Conservation (phyloP, 139 green algal species). For the Desmodesmus armatus region DNA sequence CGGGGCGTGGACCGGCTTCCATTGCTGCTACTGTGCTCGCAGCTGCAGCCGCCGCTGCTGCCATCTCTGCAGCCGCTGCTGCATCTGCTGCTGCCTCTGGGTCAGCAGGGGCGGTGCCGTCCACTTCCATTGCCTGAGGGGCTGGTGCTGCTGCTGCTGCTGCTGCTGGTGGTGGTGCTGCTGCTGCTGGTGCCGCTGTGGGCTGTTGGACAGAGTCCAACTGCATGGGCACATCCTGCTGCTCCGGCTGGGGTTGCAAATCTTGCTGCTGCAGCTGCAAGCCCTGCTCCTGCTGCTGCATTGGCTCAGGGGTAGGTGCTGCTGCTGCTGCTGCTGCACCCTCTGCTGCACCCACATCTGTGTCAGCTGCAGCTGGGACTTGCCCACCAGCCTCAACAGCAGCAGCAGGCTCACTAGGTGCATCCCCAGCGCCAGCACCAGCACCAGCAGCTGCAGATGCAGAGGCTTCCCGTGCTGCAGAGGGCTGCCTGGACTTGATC, state of each 20-base stretch:
- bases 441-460: neutral
- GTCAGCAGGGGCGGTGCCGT: neutral
- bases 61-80: neutral
- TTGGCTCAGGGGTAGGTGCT: neutral
- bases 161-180: neutral
- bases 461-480: neutral
- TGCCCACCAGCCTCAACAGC: neutral
- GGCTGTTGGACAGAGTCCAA: neutral
- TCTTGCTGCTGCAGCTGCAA: neutral
- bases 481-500: neutral
- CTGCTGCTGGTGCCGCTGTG: neutral
- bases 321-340: neutral
- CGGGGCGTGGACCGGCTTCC: neutral
- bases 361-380: too few relatives aligned
- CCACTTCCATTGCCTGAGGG: too few relatives aligned
- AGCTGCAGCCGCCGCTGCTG: neutral
- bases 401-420: neutral
- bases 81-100: constrained; percentile 2
- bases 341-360: neutral
- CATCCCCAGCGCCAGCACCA: neutral
- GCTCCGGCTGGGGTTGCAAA: neutral
- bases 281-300: constrained; percentile 11
- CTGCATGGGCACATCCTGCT: constrained; percentile 10
- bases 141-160: constrained; percentile 7
- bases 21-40: neutral